Base-by-base conservation (phyloP, 768 basidiomycete species). In the Boletus bicolor region DNA sequence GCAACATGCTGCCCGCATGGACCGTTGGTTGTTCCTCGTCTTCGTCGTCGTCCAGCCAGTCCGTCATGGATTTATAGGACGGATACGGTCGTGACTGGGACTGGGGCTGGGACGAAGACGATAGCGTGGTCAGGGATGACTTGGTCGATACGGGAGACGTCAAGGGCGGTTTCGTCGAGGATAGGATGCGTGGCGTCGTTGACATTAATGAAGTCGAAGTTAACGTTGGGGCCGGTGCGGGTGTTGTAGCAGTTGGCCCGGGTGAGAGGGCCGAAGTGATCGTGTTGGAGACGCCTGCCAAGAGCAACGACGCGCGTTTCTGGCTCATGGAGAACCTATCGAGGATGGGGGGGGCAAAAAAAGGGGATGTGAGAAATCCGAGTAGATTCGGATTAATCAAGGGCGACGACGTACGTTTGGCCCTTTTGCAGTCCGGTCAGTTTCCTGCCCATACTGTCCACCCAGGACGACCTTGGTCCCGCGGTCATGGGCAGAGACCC, bases 251-350 rank as follows among this genome's bases (percentile, higher is more conserved):
- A 7, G 72, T 71, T 0, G 75, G 70, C 14, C 73, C 58, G 2
- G 79, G 75, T 7, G 73, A 68, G 52, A 83, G 66, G 0, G 78
- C 83, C 3, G 79, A 75, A 10, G 77, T 77, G 36, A 85, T 73
- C 39, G 80, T 77, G 57, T 79, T 77, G 6, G 85, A 84, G 19
- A 88, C 80, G 65, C 88, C 87, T 0, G 84, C 80, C 51, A 89
- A 65, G 32, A 89, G 76, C 1, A 80, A 60, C 0, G 87, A 86
- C 0, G 87, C 87, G 21, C 86, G 83, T 70, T 86, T 87, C 55
- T 85, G 85, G 62, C 74, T 77, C 61, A 84, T 87, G 17, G 82
- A 74, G 63, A 89, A 80, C n/a, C 87, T 89, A 19, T 48, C 21
- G 8, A 14, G 1, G 43, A 5, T 1, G 6, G 3, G 17, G 28